Percentiles rank a stretch among this genome's conserved stretches.
phyloP scores from a whole-genome alignment of 2,329 filamentous ascomycete species.

The Aureobasidium leucospermi region DNA sequence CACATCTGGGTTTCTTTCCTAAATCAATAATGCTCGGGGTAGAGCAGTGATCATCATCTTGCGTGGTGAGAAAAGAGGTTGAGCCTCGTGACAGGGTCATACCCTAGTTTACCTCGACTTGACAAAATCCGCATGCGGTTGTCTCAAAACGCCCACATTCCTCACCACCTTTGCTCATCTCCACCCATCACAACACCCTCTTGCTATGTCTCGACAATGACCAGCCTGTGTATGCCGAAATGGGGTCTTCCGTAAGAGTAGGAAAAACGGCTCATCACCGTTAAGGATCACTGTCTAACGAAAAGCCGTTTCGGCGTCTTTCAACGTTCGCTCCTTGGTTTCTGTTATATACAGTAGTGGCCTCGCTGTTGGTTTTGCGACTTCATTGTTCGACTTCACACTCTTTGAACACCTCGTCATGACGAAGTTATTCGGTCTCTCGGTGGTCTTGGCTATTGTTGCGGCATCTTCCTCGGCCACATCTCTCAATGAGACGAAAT shows the following conservation, averaged over 20 bases:
- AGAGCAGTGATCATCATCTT: no score
- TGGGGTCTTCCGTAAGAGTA: not conserved
- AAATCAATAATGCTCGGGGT: no score
- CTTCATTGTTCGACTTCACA: not conserved
- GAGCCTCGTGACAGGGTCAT: not conserved
- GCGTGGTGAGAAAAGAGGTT: not conserved
- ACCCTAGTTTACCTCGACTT: not conserved
- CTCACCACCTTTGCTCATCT: not conserved
- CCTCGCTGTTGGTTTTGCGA: not conserved
- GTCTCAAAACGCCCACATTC: not conserved
- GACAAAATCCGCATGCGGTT: not conserved
- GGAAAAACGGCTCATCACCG: not conserved
- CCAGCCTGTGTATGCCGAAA: not conserved
- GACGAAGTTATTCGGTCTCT: not conserved
- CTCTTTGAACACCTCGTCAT: not conserved
- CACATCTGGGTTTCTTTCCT: no score
- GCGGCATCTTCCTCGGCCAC: not conserved
- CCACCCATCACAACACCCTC: slow-evolving; percentile 2
- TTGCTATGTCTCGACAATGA: not conserved
- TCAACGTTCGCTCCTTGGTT: slow-evolving; percentile 1
- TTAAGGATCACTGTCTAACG: slow-evolving; percentile 1
- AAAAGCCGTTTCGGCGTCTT: not conserved
- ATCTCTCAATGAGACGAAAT: not conserved
- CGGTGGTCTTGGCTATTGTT: not conserved
- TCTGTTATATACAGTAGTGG: not conserved